Conservation (phyloP, 352 stramenopile genomes). For the Phytopythium delawarense region DNA sequence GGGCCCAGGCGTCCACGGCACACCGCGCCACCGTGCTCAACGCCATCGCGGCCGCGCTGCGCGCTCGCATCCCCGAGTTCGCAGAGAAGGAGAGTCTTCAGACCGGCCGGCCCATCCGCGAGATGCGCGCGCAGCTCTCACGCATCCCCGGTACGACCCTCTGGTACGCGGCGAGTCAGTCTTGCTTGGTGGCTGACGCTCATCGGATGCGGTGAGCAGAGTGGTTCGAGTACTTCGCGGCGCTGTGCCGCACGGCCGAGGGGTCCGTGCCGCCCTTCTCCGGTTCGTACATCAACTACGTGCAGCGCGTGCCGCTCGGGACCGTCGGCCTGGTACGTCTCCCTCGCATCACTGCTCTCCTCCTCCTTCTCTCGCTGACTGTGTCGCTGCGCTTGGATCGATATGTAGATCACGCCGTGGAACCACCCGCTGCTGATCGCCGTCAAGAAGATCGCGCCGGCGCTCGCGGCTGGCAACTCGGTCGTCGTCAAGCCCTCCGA, state of each 20-base stretch:
- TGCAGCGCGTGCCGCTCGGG: conserved; percentile 51
- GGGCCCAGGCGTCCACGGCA: conserved; percentile 23
- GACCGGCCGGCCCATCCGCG: conserved; percentile 54
- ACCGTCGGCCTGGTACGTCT: conserved; percentile 42
- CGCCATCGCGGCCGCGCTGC: conserved; percentile 31
- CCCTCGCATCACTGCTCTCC: background rate
- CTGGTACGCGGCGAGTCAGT: background rate
- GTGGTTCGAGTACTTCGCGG: conserved; percentile 84
- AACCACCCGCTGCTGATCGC: conserved; percentile 83
- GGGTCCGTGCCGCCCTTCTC: conserved; percentile 62
- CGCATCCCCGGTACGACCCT: conserved; percentile 27
- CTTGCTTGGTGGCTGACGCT: background rate
- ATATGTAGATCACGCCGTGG: conserved; percentile 60
- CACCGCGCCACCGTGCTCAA: conserved; percentile 39
- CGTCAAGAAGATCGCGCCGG: conserved; percentile 62
- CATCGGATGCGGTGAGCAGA: conserved; percentile 21
- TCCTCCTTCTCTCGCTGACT: background rate
- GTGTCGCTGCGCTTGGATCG: background rate
- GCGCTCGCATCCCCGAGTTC: conserved; percentile 36
- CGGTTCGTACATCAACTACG: conserved; percentile 50
- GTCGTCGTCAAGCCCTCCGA: conserved; percentile 88
- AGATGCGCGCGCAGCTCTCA: conserved; percentile 50
- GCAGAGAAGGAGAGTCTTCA: conserved; percentile 54
- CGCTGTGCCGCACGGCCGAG: conserved; percentile 61
- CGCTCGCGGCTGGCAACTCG: conserved; percentile 71